phyloP scores from a whole-genome alignment of 305 asterid genomes.

The Ilex paraguariensis region DNA sequence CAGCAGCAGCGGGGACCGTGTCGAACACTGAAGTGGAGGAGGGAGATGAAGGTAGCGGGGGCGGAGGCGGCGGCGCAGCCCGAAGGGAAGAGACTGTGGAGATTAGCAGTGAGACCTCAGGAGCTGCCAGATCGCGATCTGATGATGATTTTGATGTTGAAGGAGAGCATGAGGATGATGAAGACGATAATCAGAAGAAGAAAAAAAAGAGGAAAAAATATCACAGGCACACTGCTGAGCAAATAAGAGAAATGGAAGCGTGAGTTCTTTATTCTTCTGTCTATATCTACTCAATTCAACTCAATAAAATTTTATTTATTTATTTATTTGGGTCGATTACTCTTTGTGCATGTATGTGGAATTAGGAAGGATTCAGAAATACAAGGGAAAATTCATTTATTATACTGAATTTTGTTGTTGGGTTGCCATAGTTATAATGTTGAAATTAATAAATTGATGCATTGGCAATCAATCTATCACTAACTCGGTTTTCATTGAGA shows the following conservation, averaged over 20 bases:
- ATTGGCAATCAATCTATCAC: too few species aligned
- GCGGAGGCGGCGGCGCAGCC: constrained; percentile 23
- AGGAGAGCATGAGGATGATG: constrained; percentile 33
- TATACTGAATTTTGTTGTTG: too few species aligned
- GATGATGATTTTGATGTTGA: constrained; percentile 52
- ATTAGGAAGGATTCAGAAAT: too few species aligned
- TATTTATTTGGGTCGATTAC: too few species aligned
- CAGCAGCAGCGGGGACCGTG: constrained; percentile 10
- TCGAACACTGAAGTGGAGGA: constrained; percentile 7
- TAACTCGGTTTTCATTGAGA: too few species aligned
- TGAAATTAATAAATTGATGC: too few species aligned
- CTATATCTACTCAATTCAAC: not conserved
- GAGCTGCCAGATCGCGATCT: constrained; percentile 45
- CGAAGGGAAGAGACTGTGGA: constrained; percentile 40
- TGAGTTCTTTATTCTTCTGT: constrained; percentile 20
- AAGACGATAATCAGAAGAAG: constrained; percentile 25
- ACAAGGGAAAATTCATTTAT: too few species aligned
- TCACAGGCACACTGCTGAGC: constrained; percentile 74
- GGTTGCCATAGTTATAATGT: too few species aligned
- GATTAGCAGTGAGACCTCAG: constrained; percentile 78
- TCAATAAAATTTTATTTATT: too few species aligned
- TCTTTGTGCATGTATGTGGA: too few species aligned
- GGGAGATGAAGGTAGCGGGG: constrained; percentile 11
- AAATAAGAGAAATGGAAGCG: constrained; percentile 83
- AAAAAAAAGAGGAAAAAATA: constrained; percentile 68